These are phyloP conservation scores for Xanthoceras sorbifolium DNA, from an alignment of 345 rosid genomes.

Conservation along the genomic window DNA sequence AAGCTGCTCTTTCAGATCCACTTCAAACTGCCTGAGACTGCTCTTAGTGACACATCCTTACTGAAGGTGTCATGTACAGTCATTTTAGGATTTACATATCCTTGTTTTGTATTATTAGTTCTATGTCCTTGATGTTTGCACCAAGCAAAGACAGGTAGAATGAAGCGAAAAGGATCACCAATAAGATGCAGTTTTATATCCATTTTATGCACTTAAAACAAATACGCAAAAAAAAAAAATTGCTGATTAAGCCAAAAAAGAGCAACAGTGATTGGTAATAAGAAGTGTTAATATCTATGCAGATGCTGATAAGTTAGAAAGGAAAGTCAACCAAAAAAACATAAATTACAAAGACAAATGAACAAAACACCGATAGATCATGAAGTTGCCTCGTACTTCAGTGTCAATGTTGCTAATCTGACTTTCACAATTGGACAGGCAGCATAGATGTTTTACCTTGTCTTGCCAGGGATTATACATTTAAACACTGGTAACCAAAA, in stretches of 20 bases:
- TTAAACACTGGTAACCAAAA: background rate
- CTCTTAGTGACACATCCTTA: background rate
- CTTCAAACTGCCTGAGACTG: background rate
- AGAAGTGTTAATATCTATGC: background rate
- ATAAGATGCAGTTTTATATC: background rate
- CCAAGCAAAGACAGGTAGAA: background rate
- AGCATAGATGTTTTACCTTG: background rate
- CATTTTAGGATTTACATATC: background rate
- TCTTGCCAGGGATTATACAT: background rate
- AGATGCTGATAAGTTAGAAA: slow-evolving; percentile 3
- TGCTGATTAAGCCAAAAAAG: background rate
- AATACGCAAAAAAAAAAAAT: background rate
- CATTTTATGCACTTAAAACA: background rate
- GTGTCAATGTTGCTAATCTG: background rate
- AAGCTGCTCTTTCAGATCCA: background rate
- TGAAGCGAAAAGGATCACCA: background rate
- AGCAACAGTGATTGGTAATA: background rate
- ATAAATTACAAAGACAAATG: background rate
- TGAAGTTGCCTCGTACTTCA: background rate
- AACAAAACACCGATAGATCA: background rate
- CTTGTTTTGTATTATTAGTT: background rate
- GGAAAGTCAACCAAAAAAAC: background rate
- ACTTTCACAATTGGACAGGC: background rate
- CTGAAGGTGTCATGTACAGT: background rate
- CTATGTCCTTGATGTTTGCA: background rate